Conservation (phyloP, 2,329 filamentous ascomycete species). For the Penicillium sp. region DNA sequence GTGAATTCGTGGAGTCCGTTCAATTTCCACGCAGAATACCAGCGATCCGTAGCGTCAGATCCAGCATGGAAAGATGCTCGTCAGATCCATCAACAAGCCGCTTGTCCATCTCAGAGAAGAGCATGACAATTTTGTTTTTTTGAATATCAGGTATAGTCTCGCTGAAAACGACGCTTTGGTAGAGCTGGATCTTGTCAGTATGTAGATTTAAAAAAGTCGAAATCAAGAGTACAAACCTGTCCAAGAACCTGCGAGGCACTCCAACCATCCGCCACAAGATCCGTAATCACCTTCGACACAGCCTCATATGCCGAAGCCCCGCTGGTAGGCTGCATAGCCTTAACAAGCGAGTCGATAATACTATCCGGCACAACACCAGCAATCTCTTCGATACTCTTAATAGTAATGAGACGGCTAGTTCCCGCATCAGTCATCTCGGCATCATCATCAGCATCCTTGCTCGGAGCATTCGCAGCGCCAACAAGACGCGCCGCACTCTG, state of each 20-base stretch:
- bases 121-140: slow-evolving; percentile 84
- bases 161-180: slow-evolving; percentile 78
- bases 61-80: slow-evolving; percentile 88
- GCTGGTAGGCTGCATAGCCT: slow-evolving; percentile 73
- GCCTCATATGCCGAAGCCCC: slow-evolving; percentile 67
- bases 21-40: slow-evolving; percentile 58
- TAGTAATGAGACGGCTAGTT: slow-evolving; percentile 60
- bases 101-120: slow-evolving; percentile 95
- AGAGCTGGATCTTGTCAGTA: slow-evolving; percentile 42
- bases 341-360: slow-evolving; percentile 70
- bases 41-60: slow-evolving; percentile 79
- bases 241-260: slow-evolving; percentile 84
- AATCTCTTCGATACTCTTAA: slow-evolving; percentile 86
- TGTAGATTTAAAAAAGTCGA: not conserved
- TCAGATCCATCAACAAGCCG: slow-evolving; percentile 91
- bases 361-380: slow-evolving; percentile 84
- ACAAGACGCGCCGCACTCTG: slow-evolving; percentile 92
- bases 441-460: slow-evolving; percentile 53
- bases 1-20: slow-evolving; percentile 7
- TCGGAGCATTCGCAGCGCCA: slow-evolving; percentile 58
- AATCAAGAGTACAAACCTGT: slow-evolving; percentile 58
- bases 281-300: slow-evolving; percentile 77
- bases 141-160: slow-evolving; percentile 80
- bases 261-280: slow-evolving; percentile 96
- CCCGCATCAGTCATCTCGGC: slow-evolving; percentile 64